Percentiles rank a stretch among this genome's conserved stretches.
Evolutionary conservation across 148 eudicot species (phyloP).

Genomic region (Agrostemma githago): DNA sequence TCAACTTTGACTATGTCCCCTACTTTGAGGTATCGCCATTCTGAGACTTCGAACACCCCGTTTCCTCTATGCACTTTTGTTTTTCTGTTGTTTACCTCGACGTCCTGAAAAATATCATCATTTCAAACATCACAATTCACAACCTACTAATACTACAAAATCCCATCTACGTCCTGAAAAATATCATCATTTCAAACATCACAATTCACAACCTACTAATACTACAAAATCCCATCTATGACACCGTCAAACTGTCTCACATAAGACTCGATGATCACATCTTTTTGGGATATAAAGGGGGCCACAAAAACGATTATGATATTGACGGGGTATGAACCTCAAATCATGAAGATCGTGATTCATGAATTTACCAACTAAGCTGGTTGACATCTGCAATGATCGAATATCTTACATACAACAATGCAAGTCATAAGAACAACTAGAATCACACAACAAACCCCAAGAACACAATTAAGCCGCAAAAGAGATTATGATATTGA

Average conservation of each 20-base stretch:
- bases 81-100: slow-evolving; percentile 74
- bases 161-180: slow-evolving; percentile 48
- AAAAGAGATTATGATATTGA: no score
- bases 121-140: slow-evolving; percentile 5
- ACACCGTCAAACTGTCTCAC: background rate
- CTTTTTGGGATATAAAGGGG: no score
- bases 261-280: no score
- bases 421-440: background rate
- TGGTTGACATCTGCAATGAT: no score
- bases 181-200: slow-evolving; percentile 1
- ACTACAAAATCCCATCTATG: background rate
- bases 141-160: background rate
- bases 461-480: no score
- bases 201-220: background rate
- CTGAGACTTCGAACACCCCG: slow-evolving; percentile 54
- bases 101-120: slow-evolving; percentile 53
- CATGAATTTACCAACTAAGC: no score
- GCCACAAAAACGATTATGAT: no score
- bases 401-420: background rate
- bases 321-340: no score
- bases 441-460: background rate
- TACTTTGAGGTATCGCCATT: slow-evolving; percentile 71
- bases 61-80: slow-evolving; percentile 58
- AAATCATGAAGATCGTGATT: no score
- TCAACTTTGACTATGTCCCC: slow-evolving; percentile 88